Evolutionary conservation across 768 basidiomycete genomes (phyloP).

Genomic region (Pleurotus citrinopileatus): DNA sequence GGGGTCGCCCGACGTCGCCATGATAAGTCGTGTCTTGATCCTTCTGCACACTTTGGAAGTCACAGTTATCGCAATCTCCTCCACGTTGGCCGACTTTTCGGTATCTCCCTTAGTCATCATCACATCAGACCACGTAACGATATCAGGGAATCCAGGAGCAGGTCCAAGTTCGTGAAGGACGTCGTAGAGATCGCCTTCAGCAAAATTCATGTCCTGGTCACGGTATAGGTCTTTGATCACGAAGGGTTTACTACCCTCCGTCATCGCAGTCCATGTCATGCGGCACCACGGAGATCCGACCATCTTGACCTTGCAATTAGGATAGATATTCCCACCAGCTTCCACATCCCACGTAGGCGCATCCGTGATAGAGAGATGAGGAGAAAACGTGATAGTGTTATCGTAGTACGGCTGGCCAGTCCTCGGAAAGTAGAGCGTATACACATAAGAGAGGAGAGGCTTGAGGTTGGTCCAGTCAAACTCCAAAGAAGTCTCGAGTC

Average conservation of each 20-base stretch:
- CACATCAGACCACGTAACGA: neutral
- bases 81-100: neutral
- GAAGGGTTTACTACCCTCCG: neutral
- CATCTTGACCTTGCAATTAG: neutral
- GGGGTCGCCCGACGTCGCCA: neutral
- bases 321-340: neutral
- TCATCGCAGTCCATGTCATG: slow-evolving; percentile 7
- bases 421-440: neutral
- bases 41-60: neutral
- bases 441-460: neutral
- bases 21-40: neutral
- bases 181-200: neutral
- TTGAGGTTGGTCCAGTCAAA: slow-evolving; percentile 1
- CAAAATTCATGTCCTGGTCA: neutral
- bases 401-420: neutral
- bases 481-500: neutral
- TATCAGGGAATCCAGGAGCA: neutral
- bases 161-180: neutral
- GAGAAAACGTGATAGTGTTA: neutral
- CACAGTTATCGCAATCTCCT: neutral
- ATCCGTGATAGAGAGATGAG: neutral
- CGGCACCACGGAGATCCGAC: slow-evolving; percentile 4
- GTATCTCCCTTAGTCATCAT: neutral
- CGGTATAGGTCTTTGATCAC: neutral
- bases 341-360: slow-evolving; percentile 6